Percentiles rank a stretch among this genome's conserved stretches.
These are phyloP conservation scores for Linanthus parryae DNA, from an alignment of 148 eudicot genomes.

Conservation along the genomic window DNA sequence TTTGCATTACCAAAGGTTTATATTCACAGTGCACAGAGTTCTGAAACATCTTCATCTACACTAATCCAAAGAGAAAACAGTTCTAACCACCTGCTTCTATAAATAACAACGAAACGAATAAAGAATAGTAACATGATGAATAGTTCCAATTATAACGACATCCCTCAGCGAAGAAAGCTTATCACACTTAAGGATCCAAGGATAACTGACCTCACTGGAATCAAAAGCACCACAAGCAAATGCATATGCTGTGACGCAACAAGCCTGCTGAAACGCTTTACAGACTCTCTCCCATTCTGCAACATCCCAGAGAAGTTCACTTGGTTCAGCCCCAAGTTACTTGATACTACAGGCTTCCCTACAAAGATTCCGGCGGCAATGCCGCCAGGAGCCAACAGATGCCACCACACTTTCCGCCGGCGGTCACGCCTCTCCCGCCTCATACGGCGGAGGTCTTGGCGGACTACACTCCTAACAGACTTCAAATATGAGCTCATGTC, in stretches of 20 bases:
- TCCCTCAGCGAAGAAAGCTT: constrained; percentile 14
- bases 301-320: constrained; percentile 47
- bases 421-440: constrained; percentile 51
- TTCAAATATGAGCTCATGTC: constrained; percentile 78
- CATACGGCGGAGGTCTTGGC: constrained; percentile 54
- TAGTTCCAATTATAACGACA: no score
- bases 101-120: no score
- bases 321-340: constrained; percentile 20
- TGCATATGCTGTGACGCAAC: constrained; percentile 86
- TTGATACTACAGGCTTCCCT: constrained; percentile 26
- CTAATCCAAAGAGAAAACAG: no score
- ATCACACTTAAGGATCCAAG: constrained; percentile 40
- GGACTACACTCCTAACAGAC: constrained; percentile 53
- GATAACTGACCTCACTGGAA: constrained; percentile 59
- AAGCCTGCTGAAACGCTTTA: constrained; percentile 61
- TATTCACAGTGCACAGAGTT: no score
- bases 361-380: constrained; percentile 20
- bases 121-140: no score
- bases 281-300: constrained; percentile 48
- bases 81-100: no score
- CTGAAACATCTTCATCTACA: no score
- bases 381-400: constrained; percentile 37
- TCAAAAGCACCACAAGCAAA: constrained; percentile 55
- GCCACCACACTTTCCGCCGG: constrained; percentile 70
- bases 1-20: no score